Evolutionary conservation across 805 yeast genomes (phyloP).

Genomic region (Yarrowia yakushimensis): DNA sequence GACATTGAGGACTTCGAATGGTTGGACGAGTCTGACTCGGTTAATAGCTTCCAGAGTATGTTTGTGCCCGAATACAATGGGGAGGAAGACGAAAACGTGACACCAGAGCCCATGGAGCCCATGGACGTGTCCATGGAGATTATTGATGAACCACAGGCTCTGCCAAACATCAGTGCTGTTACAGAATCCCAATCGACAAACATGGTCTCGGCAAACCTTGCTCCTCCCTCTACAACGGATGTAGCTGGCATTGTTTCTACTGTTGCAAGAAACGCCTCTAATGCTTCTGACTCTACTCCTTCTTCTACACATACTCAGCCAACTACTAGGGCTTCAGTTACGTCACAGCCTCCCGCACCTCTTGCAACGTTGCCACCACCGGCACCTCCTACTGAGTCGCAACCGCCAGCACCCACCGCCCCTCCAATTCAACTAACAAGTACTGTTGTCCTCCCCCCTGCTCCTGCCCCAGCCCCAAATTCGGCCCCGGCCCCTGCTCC

Average conservation of each 20-base stretch:
- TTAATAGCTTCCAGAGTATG: constrained; percentile 3
- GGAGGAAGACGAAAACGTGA: background rate
- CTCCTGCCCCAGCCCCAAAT: background rate
- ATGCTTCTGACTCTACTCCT: background rate
- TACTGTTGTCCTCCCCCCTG: too few relatives aligned
- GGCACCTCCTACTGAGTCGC: background rate
- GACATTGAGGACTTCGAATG: constrained; percentile 15
- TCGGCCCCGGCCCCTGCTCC: too few relatives aligned
- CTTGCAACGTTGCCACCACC: background rate
- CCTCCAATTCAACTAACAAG: too few relatives aligned
- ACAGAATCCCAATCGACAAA: background rate
- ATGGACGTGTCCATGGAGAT: background rate
- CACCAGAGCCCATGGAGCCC: too few relatives aligned
- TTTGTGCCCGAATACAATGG: background rate
- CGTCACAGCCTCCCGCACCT: too few relatives aligned
- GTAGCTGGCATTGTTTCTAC: background rate
- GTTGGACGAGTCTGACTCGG: constrained; percentile 8
- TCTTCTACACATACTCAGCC: background rate
- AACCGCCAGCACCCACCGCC: too few relatives aligned
- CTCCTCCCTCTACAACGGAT: background rate
- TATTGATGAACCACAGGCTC: background rate
- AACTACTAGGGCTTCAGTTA: too few relatives aligned
- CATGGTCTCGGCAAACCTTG: background rate
- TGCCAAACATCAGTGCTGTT: background rate
- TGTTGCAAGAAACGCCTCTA: background rate